phyloP scores from a whole-genome alignment of 2,329 filamentous ascomycete genomes.

The Cercospora nicotianae region DNA sequence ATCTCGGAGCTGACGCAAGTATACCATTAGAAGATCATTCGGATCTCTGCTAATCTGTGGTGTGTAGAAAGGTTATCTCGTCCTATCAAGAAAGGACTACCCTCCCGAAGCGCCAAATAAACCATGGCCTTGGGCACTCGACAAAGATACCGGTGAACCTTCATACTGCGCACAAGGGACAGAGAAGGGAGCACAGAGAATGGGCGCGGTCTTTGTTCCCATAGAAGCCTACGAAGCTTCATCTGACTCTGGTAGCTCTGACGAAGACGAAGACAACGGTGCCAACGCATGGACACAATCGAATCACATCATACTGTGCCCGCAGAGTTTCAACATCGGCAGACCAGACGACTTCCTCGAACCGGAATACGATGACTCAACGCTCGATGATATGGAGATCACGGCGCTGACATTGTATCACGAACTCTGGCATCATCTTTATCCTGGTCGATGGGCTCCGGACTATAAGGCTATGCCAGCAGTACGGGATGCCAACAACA shows the following conservation, averaged over 20 bases:
- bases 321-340: neutral
- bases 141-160: neutral
- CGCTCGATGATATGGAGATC: constrained; percentile 4
- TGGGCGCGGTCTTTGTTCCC: neutral
- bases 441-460: neutral
- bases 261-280: neutral
- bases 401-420: neutral
- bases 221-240: neutral
- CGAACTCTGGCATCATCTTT: neutral
- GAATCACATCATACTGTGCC: neutral
- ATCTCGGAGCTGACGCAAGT: neutral
- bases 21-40: no score
- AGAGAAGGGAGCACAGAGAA: neutral
- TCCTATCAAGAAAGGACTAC: neutral
- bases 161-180: neutral
- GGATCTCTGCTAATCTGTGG: no score
- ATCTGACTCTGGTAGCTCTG: neutral
- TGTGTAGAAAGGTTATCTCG: neutral
- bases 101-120: neutral
- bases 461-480: constrained; percentile 3
- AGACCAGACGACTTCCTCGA: neutral
- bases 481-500: neutral
- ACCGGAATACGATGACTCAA: neutral
- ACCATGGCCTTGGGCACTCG: neutral
- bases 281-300: neutral